These are phyloP conservation scores for Neurospora sp. DNA, from an alignment of 495 filamentous ascomycete species.

Conservation along the genomic window DNA sequence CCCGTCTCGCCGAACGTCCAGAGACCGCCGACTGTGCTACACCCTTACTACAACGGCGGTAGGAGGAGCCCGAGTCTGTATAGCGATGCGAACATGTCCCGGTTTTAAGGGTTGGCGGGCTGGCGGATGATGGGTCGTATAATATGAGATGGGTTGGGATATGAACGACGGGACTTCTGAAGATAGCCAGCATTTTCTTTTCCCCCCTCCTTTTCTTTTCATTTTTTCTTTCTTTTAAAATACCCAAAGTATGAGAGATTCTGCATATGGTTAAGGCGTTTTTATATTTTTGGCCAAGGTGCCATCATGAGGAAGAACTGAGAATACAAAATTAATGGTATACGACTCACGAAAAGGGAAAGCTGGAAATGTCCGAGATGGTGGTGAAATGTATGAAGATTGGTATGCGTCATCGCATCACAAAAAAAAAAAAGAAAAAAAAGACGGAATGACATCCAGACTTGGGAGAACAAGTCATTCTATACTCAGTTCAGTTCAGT, in stretches of 20 bases:
- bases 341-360: not conserved
- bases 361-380: not conserved
- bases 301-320: not conserved
- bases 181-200: not conserved
- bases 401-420: not conserved
- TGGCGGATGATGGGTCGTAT: not conserved
- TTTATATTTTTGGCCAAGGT: not conserved
- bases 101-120: conserved; percentile 10
- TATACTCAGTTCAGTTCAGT: not conserved
- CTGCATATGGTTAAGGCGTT: not conserved
- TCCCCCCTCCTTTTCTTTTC: not conserved
- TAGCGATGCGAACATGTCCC: conserved; percentile 35
- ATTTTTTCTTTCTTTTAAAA: not conserved
- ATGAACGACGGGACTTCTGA: not conserved
- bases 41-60: conserved; percentile 31
- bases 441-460: not conserved
- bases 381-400: not conserved
- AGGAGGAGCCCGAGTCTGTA: conserved; percentile 22
- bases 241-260: not conserved
- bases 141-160: not conserved
- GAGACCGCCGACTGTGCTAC: conserved; percentile 40
- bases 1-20: conserved; percentile 39
- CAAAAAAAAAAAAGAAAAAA: not conserved
- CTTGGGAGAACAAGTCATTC: not conserved
- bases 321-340: not conserved